Conservation (phyloP, 176 grass and related monocot genomes). For the Musa troglodytarum region DNA sequence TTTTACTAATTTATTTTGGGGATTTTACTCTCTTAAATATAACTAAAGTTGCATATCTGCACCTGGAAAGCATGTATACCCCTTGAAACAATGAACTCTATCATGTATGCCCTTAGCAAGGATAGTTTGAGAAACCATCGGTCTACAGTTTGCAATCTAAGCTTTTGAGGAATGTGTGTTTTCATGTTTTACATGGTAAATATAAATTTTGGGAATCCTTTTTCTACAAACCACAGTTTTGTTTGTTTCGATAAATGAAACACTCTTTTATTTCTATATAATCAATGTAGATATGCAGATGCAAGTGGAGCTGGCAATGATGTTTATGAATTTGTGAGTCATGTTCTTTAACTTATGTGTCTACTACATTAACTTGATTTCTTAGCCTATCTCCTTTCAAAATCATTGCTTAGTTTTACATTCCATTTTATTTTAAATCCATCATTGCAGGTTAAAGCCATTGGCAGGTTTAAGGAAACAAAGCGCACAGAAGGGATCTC, state of each 20-base stretch:
- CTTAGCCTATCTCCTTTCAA: neutral
- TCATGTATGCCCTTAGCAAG: neutral
- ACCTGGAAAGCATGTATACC: neutral
- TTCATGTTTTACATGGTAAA: no score
- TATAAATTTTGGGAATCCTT: neutral
- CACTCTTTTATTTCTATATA: constrained; percentile 23
- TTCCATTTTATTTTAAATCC: constrained; percentile 9
- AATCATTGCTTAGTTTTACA: constrained; percentile 4
- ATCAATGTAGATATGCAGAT: constrained; percentile 81
- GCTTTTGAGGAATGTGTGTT: neutral
- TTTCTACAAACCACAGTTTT: neutral
- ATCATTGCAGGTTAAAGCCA: constrained; percentile 59
- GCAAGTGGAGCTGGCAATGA: constrained; percentile 86
- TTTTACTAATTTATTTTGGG: neutral
- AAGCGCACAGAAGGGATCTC: constrained; percentile 94
- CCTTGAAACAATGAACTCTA: neutral
- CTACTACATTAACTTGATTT: constrained; percentile 4
- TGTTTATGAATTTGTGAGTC: constrained; percentile 93
- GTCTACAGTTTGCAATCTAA: neutral
- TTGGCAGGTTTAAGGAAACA: constrained; percentile 95
- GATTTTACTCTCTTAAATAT: neutral
- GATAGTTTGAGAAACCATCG: no score
- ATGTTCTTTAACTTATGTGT: neutral
- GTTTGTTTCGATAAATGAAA: neutral
- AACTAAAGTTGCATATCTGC: neutral